Base-by-base conservation (phyloP, 2,329 filamentous ascomycete genomes). In the Bipolaris zeicola region DNA sequence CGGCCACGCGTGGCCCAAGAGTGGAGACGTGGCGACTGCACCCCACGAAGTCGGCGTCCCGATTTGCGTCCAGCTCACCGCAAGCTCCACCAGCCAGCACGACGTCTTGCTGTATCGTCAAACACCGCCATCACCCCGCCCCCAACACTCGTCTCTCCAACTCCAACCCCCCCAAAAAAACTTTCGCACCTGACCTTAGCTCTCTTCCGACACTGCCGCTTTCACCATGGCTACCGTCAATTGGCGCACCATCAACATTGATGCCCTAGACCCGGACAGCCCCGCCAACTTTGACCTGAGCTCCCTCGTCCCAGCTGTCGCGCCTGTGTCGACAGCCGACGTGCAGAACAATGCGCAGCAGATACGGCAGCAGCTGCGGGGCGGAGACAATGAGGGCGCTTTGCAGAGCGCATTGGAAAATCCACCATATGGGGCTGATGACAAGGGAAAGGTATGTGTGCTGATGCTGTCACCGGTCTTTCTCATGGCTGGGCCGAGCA, bases 241-340 rank as follows among this genome's bases (percentile, higher is more conserved):
- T 76, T 88, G 85, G 81, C 91, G 93, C 77, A 96, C 92, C 65
- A 95, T 97, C 83, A 92, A 97, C 84, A 89, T 97, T 77, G 93
- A 97, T 76, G 88, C 89, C 67, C 85, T 96, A 69, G 90, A 95
- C 77, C 91, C 93, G 57, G 93, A 98, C 78, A 95, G 92, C 69
- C 86, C 90, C 65, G 81, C 87, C 78, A 98, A 97, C 85, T 98
- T 98, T 81, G 91, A 96, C 79, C 87, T 91, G 62, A 85, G 89
- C 57, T 91, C 92, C 16, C 87, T 98, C 68, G 88, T 90, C 64
- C 91, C 93, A 34, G 85, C 89, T 41, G 87, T 87, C 56, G 83
- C 89, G 64, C 88, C 93, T 66, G 85, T 90, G 59, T 87, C 85
- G 67, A 90, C 94, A 69, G 82, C 86, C 68, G 91, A 95, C 67